Evolutionary conservation across 106 monocot species (phyloP), one percentile per base, ranked within the genome.

Genomic region (Platanthera guangdongensis): DNA sequence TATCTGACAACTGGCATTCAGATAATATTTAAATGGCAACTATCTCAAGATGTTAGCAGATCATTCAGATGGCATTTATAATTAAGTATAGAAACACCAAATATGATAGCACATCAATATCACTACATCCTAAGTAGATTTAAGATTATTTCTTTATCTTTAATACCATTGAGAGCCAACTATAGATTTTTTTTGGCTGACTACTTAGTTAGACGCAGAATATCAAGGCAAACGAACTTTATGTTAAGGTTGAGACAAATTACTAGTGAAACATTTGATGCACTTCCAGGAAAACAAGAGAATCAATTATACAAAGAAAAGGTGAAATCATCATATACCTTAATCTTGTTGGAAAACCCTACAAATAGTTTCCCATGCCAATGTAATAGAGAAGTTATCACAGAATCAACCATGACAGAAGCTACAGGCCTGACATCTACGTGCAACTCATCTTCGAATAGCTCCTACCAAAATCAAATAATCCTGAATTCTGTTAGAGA

Each of bases 331-430:
- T 30, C 22, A 67, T 4, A 50, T 85, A 94, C 97, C 94, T 91
- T 89, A 52, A 97, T 88, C 14, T 85, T 89, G 62, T 85, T 89
- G 9, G 90, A 82, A 4, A 84, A 74, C 46, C 94, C 97, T 55
- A 85, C 97, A 80, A 94, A 91, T 74, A 97, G 83, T 80, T 84
- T 91, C 60, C 87, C 94, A 72, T 83, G 64, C 75, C 83, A 90
- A 57, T 82, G 78, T 13, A 92, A 57, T 47, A 97, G 32, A 71
- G 84, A 84, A 79, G 97, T 89, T 72, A 97, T 79, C 46, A 84
- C 78, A 48, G 89, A 85, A 77, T 91, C 86, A 75, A 86, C 94
- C n/a, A 46, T 57, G 60, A 94, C 76, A 32, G 94, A 91, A 71
- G 86, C 97, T 57, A 91, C 68, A 60, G 74, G 80, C 60, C 82